A percentile compares a stretch with the other conserved stretches of the same genome.
phyloP scores from a whole-genome alignment of 306 rosid species.

The Betula pendula region DNA sequence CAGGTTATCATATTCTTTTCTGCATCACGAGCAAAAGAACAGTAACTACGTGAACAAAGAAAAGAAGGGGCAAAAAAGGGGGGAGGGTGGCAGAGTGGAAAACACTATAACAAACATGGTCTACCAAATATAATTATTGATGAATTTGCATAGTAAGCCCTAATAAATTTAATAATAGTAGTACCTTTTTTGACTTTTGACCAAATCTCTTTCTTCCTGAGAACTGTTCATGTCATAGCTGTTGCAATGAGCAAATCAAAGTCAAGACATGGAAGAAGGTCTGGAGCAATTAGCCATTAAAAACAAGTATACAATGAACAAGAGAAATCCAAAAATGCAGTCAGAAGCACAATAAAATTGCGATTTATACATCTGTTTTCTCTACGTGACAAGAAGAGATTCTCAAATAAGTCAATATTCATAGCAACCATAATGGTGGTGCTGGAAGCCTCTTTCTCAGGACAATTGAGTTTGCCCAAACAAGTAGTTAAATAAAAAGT shows the following conservation, averaged over 20 bases:
- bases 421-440: neutral
- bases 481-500: neutral
- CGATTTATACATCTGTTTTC: neutral
- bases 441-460: neutral
- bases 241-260: conserved; percentile 39
- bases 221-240: conserved; percentile 82
- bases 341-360: neutral
- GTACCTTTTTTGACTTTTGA: conserved; percentile 72
- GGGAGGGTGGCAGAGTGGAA: too few relatives aligned
- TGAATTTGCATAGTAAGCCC: neutral
- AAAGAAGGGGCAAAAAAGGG: conserved; percentile 12
- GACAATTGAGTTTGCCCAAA: neutral
- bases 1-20: conserved; percentile 80
- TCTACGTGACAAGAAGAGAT: neutral
- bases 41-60: conserved; percentile 1
- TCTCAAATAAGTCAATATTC: neutral
- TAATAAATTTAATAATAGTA: conserved; percentile 10
- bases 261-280: neutral
- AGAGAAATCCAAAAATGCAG: neutral
- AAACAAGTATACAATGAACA: neutral
- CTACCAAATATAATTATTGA: too few relatives aligned
- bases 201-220: conserved; percentile 72
- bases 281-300: neutral
- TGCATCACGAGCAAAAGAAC: conserved; percentile 36
- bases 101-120: too few relatives aligned